These are phyloP conservation scores for Umbellularia californica DNA, from an alignment of 164 flowering plant species.

Conservation along the genomic window DNA sequence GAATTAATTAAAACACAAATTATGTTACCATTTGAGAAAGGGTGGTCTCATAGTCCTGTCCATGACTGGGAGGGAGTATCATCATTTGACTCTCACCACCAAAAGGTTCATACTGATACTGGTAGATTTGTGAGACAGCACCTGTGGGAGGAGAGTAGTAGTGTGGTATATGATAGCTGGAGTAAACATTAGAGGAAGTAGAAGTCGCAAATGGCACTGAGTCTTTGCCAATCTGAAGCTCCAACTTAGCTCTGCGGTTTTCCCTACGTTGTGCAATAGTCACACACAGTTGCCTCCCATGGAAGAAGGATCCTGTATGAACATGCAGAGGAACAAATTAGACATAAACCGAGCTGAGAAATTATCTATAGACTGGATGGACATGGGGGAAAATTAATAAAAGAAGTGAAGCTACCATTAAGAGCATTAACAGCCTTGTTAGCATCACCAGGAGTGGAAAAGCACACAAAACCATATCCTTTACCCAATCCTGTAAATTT, in stretches of 20 bases:
- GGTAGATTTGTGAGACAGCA: conserved; percentile 1
- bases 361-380: too few relatives aligned
- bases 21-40: conserved; percentile 14
- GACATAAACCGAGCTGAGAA: neutral
- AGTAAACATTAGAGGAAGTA: neutral
- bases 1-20: neutral
- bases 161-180: conserved; percentile 1
- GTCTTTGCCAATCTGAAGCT: neutral
- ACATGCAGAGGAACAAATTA: neutral
- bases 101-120: conserved; percentile 10
- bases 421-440: conserved; percentile 5
- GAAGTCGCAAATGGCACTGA: neutral
- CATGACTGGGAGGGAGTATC: conserved; percentile 1
- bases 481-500: neutral
- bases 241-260: conserved; percentile 10
- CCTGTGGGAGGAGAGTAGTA: neutral
- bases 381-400: too few relatives aligned
- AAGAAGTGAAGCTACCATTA: neutral
- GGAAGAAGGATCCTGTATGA: conserved; percentile 19
- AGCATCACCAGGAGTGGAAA: conserved; percentile 8
- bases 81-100: conserved; percentile 1
- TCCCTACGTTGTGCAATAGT: conserved; percentile 24
- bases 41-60: neutral
- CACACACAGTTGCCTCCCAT: conserved; percentile 21
- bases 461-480: conserved; percentile 15